These are phyloP conservation scores for Hemileccinum hortonii DNA, from an alignment of 1,284 basidiomycete genomes.

Conservation along the genomic window DNA sequence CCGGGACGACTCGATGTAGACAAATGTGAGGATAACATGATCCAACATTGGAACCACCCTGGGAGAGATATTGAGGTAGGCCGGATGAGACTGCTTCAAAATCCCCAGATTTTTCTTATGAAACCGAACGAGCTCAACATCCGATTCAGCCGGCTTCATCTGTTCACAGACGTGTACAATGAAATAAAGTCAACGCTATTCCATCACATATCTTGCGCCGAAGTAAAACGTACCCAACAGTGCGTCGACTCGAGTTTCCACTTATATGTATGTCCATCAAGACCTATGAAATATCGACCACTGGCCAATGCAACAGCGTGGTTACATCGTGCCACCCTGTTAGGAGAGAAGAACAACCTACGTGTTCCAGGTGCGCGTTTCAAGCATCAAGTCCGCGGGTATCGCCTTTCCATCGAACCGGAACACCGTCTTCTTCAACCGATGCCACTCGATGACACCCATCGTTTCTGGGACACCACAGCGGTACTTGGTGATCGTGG, in stretches of 20 bases:
- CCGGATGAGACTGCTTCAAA: constrained; percentile 14
- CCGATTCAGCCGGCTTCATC: constrained; percentile 17
- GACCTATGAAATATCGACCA: constrained; percentile 26
- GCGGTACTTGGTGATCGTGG: constrained; percentile 27
- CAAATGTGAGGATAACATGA: constrained; percentile 23
- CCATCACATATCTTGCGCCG: not conserved
- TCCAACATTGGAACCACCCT: constrained; percentile 19
- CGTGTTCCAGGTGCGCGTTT: constrained; percentile 13
- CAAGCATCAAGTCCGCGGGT: constrained; percentile 13
- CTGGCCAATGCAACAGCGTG: constrained; percentile 8
- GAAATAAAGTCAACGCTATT: not conserved
- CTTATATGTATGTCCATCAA: constrained; percentile 23
- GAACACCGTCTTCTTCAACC: constrained; percentile 14
- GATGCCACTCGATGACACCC: constrained; percentile 30
- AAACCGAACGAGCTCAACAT: constrained; percentile 17
- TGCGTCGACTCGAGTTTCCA: constrained; percentile 26
- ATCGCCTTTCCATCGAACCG: constrained; percentile 18
- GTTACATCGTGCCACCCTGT: not conserved
- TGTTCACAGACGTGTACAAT: not conserved
- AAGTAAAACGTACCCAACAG: constrained; percentile 17
- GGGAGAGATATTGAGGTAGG: constrained; percentile 21
- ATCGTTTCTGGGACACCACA: constrained; percentile 19
- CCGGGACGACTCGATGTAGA: constrained; percentile 21
- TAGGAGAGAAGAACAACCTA: constrained; percentile 2
- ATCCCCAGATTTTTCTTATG: constrained; percentile 22